phyloP scores from a whole-genome alignment of 1,139 yeast species.

The Candida buenavistaensis region DNA sequence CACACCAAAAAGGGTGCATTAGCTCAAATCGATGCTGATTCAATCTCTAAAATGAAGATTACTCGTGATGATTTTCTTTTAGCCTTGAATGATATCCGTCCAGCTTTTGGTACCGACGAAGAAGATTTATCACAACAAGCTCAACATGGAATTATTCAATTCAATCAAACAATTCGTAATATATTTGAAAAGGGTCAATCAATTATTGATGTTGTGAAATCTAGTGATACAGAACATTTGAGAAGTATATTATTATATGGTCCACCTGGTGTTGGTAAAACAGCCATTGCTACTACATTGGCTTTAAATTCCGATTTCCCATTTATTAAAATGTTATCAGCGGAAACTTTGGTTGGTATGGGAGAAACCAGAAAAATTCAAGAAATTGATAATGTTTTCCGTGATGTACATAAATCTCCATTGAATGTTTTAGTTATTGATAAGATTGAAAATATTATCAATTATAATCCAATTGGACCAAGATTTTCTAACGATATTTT shows the following conservation, averaged over 20 bases:
- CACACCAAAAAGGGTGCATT: conserved; percentile 80
- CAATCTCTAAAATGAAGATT: conserved; percentile 63
- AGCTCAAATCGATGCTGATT: conserved; percentile 65
- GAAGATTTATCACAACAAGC: conserved; percentile 81
- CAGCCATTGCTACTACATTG: conserved; percentile 88
- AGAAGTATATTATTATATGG: conserved; percentile 89
- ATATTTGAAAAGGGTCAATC: conserved; percentile 76
- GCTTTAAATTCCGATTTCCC: conserved; percentile 89
- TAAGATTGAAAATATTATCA: conserved; percentile 86
- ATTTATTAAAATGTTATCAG: conserved; percentile 83
- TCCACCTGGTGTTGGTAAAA: conserved; percentile 92
- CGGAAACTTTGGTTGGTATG: conserved; percentile 92
- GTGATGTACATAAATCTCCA: conserved; percentile 94
- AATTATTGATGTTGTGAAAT: conserved; percentile 75
- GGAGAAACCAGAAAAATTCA: conserved; percentile 84
- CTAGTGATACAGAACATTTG: conserved; percentile 75
- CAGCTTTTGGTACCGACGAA: conserved; percentile 97
- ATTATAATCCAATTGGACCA: conserved; percentile 97
- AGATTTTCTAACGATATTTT: conserved; percentile 87
- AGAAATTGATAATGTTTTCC: conserved; percentile 83
- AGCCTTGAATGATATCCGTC: conserved; percentile 85
- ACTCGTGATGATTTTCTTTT: conserved; percentile 76
- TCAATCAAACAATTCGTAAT: conserved; percentile 63
- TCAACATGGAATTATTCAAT: conserved; percentile 84
- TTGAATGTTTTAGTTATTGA: conserved; percentile 87